Evolutionary conservation across 2,329 filamentous ascomycete genomes (phyloP).

Genomic region (Aspergillus latus): DNA sequence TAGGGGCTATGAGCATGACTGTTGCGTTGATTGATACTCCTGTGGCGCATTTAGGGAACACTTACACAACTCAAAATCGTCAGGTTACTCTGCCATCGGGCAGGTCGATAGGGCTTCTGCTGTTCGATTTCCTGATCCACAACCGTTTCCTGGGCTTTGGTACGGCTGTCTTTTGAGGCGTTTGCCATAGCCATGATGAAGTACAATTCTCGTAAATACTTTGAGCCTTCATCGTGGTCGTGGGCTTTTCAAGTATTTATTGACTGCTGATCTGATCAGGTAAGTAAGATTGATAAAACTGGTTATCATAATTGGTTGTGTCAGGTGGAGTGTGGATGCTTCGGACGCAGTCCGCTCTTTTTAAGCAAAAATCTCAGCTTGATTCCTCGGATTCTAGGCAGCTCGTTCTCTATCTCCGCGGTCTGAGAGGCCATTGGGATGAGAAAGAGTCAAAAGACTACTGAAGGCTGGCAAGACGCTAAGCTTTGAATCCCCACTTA

Average conservation of each 20-base stretch:
- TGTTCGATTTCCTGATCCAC: conserved; percentile 7
- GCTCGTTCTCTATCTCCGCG: neutral
- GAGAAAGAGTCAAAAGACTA: neutral
- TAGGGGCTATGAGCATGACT: neutral
- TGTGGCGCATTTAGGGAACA: neutral
- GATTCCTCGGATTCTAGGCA: neutral
- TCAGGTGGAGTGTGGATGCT: neutral
- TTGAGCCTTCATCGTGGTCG: neutral
- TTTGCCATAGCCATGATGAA: neutral
- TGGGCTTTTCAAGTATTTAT: neutral
- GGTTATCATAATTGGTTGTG: conserved; percentile 1
- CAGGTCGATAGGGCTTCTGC: conserved; percentile 21
- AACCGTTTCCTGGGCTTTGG: conserved; percentile 1
- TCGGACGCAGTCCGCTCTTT: neutral
- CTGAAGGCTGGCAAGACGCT: neutral
- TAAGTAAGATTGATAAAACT: neutral
- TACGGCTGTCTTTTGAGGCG: neutral
- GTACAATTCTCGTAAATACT: neutral
- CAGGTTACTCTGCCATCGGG: conserved; percentile 29
- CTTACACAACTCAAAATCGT: conserved; percentile 33
- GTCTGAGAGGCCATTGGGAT: neutral
- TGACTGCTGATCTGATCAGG: neutral
- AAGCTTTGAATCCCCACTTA: conserved; percentile 7
- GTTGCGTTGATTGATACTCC: neutral
- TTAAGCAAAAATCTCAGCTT: neutral